A percentile compares a stretch with the other conserved stretches of the same genome.
Evolutionary conservation across 192 early-diverging fungal species (phyloP).

Genomic region (Entomortierella chlamydospora): DNA sequence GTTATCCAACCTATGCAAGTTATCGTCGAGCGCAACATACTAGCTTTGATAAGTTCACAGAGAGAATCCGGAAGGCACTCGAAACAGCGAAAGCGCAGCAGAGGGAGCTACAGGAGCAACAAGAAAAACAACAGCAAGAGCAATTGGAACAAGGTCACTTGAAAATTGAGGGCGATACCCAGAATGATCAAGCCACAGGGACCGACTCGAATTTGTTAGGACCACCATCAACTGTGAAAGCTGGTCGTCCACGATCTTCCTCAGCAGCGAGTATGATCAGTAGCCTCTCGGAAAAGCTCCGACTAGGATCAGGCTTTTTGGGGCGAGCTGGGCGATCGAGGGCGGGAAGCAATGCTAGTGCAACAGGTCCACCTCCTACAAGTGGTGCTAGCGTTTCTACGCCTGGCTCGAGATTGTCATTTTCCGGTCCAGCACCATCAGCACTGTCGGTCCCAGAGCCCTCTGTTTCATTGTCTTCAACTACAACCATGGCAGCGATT

Average conservation of each 20-base stretch:
- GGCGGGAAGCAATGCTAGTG: constrained; percentile 36
- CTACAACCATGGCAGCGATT: constrained; percentile 18
- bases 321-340: constrained; percentile 9
- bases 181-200: neutral
- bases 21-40: constrained; percentile 35
- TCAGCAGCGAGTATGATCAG: constrained; percentile 42
- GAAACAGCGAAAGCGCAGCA: constrained; percentile 27
- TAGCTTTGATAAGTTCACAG: constrained; percentile 36
- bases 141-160: neutral
- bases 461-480: neutral
- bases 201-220: neutral
- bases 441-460: neutral
- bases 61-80: constrained; percentile 26
- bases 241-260: constrained; percentile 31
- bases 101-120: neutral
- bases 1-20: constrained; percentile 37
- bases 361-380: neutral
- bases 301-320: constrained; percentile 8
- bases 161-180: neutral
- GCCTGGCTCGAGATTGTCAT: neutral
- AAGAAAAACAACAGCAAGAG: neutral
- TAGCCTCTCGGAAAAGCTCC: constrained; percentile 38
- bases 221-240: neutral
- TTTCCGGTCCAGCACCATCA: neutral
- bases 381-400: neutral